Percentiles rank a stretch among this genome's conserved stretches.
Conservation (phyloP, 2,329 filamentous ascomycete species). For the Aquanectria penicillioides region DNA sequence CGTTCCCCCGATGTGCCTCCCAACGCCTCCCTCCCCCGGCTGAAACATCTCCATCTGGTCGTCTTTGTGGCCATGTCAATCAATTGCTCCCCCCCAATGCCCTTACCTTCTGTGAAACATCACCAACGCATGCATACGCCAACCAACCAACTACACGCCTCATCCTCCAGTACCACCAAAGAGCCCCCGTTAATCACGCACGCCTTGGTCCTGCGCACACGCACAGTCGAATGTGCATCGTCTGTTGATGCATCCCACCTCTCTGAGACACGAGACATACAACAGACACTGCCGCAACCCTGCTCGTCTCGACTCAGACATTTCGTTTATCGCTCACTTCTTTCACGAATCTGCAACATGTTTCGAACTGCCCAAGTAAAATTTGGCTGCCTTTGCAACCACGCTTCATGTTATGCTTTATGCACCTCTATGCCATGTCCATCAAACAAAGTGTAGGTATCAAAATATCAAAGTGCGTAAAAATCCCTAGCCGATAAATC, state of each 20-base stretch:
- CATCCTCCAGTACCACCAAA: background rate
- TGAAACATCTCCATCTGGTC: no score
- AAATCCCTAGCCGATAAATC: background rate
- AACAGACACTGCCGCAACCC: no score
- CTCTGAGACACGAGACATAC: background rate
- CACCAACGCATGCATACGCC: conserved; percentile 4
- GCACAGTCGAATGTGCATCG: background rate
- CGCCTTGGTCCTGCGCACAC: background rate
- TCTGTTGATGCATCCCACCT: background rate
- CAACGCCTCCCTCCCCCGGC: background rate
- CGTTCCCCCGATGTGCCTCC: no score
- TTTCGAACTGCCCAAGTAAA: no score
- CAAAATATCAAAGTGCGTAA: conserved; percentile 4
- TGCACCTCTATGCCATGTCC: background rate
- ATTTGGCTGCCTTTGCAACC: background rate
- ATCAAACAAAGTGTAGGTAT: conserved; percentile 7
- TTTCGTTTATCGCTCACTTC: background rate
- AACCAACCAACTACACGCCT: conserved; percentile 9
- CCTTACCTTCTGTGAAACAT: conserved; percentile 3
- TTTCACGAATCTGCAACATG: background rate
- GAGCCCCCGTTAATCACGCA: conserved; percentile 8
- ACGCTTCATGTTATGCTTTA: background rate
- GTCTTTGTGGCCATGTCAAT: background rate
- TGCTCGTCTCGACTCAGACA: background rate
- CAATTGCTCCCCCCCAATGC: background rate